Conservation (phyloP, 345 rosid species). For the Salix purpurea region DNA sequence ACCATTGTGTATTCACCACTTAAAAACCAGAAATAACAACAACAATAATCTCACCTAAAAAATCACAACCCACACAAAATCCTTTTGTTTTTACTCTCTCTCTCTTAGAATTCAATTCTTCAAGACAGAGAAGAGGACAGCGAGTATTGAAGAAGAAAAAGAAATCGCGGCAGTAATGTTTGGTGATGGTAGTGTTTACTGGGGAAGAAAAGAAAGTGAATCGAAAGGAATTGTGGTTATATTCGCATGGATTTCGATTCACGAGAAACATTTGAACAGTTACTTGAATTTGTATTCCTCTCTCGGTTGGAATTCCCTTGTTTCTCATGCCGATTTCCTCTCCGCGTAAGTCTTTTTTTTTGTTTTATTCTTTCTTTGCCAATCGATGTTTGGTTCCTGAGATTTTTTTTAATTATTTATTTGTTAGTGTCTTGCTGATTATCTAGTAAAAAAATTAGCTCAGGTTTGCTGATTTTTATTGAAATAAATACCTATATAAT, state of each 20-base stretch:
- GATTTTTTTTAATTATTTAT: neutral
- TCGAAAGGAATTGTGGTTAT: constrained; percentile 70
- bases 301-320: constrained; percentile 83
- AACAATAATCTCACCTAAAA: neutral
- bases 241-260: constrained; percentile 68
- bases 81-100: neutral
- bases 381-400: neutral
- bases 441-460: neutral
- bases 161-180: constrained; percentile 32
- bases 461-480: neutral
- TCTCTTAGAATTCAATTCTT: neutral
- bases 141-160: neutral
- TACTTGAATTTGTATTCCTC: constrained; percentile 75
- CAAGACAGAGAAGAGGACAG: neutral
- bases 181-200: constrained; percentile 20
- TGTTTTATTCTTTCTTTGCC: neutral
- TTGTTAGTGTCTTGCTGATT: neutral
- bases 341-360: constrained; percentile 44
- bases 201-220: constrained; percentile 11
- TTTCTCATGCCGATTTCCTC: constrained; percentile 72
- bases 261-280: constrained; percentile 38
- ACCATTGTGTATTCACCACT: too few relatives aligned
- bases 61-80: neutral
- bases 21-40: neutral
- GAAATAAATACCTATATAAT: neutral